A percentile compares a stretch with the other conserved stretches of the same genome.
phyloP scores from a whole-genome alignment of 75 land plant genomes.

The Sequoia sempervirens region DNA sequence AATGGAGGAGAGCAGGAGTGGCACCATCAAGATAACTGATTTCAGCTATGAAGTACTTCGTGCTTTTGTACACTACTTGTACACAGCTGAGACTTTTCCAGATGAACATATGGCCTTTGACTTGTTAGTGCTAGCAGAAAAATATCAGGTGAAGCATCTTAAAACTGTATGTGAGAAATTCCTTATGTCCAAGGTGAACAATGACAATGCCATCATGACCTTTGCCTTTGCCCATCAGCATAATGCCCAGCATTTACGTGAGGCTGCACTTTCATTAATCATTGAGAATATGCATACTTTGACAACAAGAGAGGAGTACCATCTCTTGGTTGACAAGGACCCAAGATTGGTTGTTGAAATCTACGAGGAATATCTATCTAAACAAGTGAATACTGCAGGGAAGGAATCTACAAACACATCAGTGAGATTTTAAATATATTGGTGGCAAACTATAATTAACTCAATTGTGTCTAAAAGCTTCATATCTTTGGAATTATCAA shows the following conservation, averaged over 20 bases:
- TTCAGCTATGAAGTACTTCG: constrained; percentile 66
- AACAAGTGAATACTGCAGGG: constrained; percentile 53
- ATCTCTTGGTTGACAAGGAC: constrained; percentile 62
- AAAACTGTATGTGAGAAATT: constrained; percentile 61
- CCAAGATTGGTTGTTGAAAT: constrained; percentile 69
- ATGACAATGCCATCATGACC: constrained; percentile 50
- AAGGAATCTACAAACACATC: constrained; percentile 5
- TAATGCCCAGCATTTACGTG: constrained; percentile 43
- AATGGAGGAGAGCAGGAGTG: constrained; percentile 71
- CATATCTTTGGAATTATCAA: not conserved
- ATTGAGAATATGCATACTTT: constrained; percentile 61
- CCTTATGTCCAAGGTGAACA: constrained; percentile 62
- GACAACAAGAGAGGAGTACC: constrained; percentile 49
- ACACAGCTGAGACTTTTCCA: constrained; percentile 73
- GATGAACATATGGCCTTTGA: constrained; percentile 69
- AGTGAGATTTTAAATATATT: not conserved
- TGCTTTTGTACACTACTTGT: constrained; percentile 62
- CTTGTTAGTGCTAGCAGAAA: constrained; percentile 58
- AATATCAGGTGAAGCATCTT: constrained; percentile 69
- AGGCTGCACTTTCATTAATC: constrained; percentile 48
- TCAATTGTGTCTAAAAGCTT: not conserved
- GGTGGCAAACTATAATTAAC: not conserved
- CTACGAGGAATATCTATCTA: constrained; percentile 58
- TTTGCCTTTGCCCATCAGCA: constrained; percentile 64
- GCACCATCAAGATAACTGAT: constrained; percentile 66